phyloP scores from a whole-genome alignment of 805 yeast species.

The Candida glaebosa region DNA sequence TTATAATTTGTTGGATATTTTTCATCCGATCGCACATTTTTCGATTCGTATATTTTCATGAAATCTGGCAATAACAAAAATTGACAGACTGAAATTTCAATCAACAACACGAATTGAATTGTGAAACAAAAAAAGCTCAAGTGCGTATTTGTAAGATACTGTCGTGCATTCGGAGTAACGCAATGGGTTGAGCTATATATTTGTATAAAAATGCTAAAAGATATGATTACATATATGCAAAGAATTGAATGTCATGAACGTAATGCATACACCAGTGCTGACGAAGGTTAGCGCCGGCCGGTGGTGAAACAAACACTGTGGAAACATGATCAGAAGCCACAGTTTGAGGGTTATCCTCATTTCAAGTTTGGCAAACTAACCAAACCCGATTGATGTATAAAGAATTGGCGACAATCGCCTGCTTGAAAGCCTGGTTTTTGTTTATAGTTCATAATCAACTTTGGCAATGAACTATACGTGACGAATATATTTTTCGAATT shows the following conservation, averaged over 20 bases:
- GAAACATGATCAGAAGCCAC: too few relatives aligned
- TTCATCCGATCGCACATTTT: neutral
- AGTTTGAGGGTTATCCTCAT: too few relatives aligned
- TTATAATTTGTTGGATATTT: neutral
- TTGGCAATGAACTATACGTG: constrained; percentile 8
- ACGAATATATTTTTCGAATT: constrained; percentile 12
- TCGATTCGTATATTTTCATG: neutral
- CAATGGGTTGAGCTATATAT: neutral
- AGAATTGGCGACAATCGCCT: constrained; percentile 18
- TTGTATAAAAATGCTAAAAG: neutral
- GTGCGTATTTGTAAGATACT: too few relatives aligned
- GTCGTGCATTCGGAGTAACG: too few relatives aligned
- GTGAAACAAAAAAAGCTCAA: too few relatives aligned
- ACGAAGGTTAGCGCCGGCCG: too few relatives aligned
- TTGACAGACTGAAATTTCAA: too few relatives aligned
- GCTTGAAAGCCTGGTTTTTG: constrained; percentile 2
- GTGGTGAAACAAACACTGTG: too few relatives aligned
- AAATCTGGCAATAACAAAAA: too few relatives aligned
- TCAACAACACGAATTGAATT: too few relatives aligned
- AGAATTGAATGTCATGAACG: neutral
- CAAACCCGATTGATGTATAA: constrained; percentile 27
- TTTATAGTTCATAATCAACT: constrained; percentile 2
- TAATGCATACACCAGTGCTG: neutral
- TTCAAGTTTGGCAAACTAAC: constrained; percentile 13
- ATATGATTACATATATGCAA: neutral